Evolutionary conservation across 257 asterid genomes (phyloP).

Genomic region (Apocynum venetum): DNA sequence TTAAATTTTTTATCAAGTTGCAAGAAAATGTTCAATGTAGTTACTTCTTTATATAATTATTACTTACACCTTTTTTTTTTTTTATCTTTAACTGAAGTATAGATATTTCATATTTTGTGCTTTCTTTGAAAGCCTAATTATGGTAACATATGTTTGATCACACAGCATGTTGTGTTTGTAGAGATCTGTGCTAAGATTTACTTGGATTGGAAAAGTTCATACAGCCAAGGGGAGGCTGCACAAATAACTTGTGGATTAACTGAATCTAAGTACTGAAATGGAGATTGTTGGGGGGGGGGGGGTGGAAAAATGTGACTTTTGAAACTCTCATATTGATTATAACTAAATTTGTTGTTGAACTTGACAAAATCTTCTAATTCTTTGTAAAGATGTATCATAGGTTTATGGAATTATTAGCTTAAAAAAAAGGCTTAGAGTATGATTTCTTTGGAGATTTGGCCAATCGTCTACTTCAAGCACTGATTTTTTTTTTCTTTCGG

Average conservation of each 20-base stretch:
- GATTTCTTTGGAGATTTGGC: not conserved
- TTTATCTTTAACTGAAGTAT: not conserved
- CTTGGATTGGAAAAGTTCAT: not conserved
- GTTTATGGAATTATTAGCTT: not conserved
- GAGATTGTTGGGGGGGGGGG: not conserved
- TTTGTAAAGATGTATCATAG: not conserved
- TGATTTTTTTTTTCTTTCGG: not conserved
- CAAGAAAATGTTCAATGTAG: not conserved
- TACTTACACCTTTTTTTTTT: not conserved
- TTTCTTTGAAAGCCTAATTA: not conserved
- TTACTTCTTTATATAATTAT: not conserved
- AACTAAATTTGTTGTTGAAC: not conserved
- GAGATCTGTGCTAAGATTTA: not conserved
- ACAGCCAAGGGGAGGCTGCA: not conserved
- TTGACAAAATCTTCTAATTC: slow-evolving; percentile 5
- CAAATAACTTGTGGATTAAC: not conserved
- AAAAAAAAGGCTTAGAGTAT: not conserved
- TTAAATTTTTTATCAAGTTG: not conserved
- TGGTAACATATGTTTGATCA: not conserved
- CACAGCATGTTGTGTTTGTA: not conserved
- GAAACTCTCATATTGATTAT: not conserved
- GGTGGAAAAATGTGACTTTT: not conserved
- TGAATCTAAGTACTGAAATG: not conserved
- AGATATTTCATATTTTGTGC: not conserved
- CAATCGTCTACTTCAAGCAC: not conserved